Percentiles rank a stretch among this genome's conserved stretches.
phyloP scores from a whole-genome alignment of 345 rosid genomes.

The Arabis alpina region DNA sequence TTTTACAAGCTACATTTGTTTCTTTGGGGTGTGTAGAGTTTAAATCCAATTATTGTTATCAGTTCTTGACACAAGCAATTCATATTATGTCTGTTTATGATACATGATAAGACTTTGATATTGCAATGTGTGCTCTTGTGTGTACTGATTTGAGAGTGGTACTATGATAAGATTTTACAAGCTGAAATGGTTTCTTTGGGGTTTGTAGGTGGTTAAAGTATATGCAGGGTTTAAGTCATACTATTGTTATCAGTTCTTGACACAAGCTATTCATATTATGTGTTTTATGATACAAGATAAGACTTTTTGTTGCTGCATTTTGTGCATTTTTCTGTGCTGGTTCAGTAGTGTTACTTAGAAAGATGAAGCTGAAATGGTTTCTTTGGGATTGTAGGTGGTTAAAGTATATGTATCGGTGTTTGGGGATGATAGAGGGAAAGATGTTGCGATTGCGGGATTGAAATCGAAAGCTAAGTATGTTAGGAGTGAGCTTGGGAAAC shows the following conservation, averaged over 20 bases:
- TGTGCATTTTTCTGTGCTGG: too few relatives aligned
- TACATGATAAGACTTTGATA: neutral
- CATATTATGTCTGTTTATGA: too few relatives aligned
- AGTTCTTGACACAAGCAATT: too few relatives aligned
- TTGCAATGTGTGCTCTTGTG: neutral
- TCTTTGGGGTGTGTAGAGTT: too few relatives aligned
- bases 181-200: conserved; percentile 14
- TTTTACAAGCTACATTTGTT: too few relatives aligned
- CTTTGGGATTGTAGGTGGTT: conserved; percentile 61
- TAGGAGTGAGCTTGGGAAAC: conserved; percentile 75
- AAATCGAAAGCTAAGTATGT: conserved; percentile 83
- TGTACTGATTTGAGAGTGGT: conserved; percentile 1
- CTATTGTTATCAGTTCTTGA: too few relatives aligned
- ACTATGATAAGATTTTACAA: neutral
- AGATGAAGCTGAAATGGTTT: conserved; percentile 1
- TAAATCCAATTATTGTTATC: too few relatives aligned
- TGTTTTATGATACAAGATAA: too few relatives aligned
- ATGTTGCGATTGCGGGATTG: conserved; percentile 82
- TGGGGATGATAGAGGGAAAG: conserved; percentile 96
- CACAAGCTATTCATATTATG: too few relatives aligned
- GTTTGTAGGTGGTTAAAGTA: conserved; percentile 81
- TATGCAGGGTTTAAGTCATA: conserved; percentile 38
- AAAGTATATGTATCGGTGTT: conserved; percentile 94
- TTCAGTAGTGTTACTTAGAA: too few relatives aligned
- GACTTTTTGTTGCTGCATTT: too few relatives aligned